Conservation (phyloP, 1,139 yeast species). For the Taphrina communis region DNA sequence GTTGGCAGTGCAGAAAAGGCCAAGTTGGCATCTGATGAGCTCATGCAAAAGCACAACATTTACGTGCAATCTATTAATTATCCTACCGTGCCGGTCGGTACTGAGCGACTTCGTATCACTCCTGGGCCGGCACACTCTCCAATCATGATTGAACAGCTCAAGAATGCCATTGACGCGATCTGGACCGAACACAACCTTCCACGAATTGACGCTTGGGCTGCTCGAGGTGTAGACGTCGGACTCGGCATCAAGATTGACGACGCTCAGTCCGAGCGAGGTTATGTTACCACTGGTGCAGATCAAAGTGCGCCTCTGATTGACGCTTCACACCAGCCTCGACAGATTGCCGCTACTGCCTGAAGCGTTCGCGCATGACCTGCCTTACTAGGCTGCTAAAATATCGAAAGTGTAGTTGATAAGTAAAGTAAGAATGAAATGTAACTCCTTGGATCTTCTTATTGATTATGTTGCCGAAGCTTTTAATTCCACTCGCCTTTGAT, state of each 20-base stretch:
- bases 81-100: conserved; percentile 96
- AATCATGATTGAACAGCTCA: conserved; percentile 74
- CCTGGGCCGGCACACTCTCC: conserved; percentile 96
- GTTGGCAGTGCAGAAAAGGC: conserved; percentile 95
- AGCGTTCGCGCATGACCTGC: not conserved
- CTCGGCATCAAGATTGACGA: conserved; percentile 63
- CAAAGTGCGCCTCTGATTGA: conserved; percentile 36
- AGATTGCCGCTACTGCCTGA: conserved; percentile 31
- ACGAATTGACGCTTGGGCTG: conserved; percentile 79
- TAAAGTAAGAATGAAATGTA: conserved; percentile 10
- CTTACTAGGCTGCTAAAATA: not conserved
- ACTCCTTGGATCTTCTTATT: not conserved
- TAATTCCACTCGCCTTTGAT: too few relatives aligned
- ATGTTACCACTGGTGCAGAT: conserved; percentile 18
- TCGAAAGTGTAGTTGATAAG: conserved; percentile 8
- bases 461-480: too few relatives aligned
- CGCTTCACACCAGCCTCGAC: conserved; percentile 35
- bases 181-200: conserved; percentile 75
- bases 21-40: conserved; percentile 84
- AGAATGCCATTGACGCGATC: conserved; percentile 78
- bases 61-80: conserved; percentile 97
- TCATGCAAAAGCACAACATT: conserved; percentile 80
- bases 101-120: conserved; percentile 93
- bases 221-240: conserved; percentile 83
- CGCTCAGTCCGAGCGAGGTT: conserved; percentile 36